Conservation (phyloP, 192 early-diverging fungal genomes). For the Globomyces pollinis-pini region DNA sequence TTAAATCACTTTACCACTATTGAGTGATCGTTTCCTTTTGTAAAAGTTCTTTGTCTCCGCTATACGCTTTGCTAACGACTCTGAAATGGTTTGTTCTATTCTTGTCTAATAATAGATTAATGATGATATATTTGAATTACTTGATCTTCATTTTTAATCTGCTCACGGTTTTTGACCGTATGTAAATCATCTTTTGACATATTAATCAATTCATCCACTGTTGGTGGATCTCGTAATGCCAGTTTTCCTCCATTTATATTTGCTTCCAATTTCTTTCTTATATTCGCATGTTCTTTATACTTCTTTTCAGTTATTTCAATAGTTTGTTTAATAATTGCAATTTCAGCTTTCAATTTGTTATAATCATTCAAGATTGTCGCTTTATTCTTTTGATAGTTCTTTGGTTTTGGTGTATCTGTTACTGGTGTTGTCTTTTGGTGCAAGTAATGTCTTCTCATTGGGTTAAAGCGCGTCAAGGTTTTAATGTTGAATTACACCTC, state of each 20-base stretch:
- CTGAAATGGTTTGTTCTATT: neutral
- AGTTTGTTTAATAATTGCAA: neutral
- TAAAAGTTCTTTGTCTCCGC: conserved; percentile 1
- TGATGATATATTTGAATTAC: neutral
- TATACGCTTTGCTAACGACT: neutral
- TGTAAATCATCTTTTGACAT: conserved; percentile 4
- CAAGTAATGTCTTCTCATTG: conserved; percentile 81
- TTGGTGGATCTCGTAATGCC: neutral
- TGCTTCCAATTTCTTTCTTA: conserved; percentile 4
- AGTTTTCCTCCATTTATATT: conserved; percentile 3
- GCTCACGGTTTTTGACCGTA: neutral
- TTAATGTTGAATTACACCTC: too few species aligned
- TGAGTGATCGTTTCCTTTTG: conserved; percentile 2
- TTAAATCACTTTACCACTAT: neutral
- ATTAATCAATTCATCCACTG: conserved; percentile 6
- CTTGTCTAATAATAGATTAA: neutral
- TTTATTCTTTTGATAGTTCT: conserved; percentile 88
- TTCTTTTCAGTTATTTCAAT: conserved; percentile 12
- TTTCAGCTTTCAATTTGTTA: conserved; percentile 3
- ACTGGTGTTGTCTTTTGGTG: conserved; percentile 84
- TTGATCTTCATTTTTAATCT: neutral
- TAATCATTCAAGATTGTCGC: conserved; percentile 59
- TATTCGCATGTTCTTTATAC: conserved; percentile 4
- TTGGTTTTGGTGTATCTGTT: conserved; percentile 91
- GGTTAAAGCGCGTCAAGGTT: too few species aligned